Base-by-base conservation (phyloP, 2,329 filamentous ascomycete genomes). In the Coniochaeta hoffmannii region DNA sequence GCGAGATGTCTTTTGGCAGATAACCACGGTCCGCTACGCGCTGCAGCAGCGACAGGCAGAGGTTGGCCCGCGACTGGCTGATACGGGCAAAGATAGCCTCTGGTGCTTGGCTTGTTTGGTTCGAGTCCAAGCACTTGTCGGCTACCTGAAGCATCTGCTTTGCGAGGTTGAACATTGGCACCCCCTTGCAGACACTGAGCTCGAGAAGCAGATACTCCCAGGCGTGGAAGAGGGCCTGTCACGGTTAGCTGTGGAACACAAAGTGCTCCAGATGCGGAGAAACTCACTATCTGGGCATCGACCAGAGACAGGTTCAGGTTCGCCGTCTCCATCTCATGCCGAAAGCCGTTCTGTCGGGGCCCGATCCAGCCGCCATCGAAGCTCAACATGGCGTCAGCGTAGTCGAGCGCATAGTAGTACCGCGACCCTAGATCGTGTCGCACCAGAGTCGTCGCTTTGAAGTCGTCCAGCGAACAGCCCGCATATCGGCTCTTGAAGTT, bases 271-370 rank as follows among this genome's bases (percentile, higher is more conserved):
- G 4, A 31, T 51, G 24, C 14, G n/a, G 5, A 15, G 19, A 36
- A 17, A 75, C 86, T 72, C 76, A 89, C 86, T 61, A 94, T 86
- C 73, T 99, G 91, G 24, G 93, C 89, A 68, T 97, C 91, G 32
- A 99, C 90, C 32, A 96, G 77, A 24, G 92, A 96, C 53, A 99
- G 70, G 69, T 99, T 97, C 59, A 88, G 76, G 69, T 99, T 99
- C 41, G 93, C 94, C 58, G 85, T 85, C 64, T 86, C 82, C 71
- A 99, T 87, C 67, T 99, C 94, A 51, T 82, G 81, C 59, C 82
- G 80, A 71, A 96, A 96, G 0, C 92, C 92, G 63, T 87, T 81
- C 55, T 83, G 80, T 61, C 75, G 79, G 61, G 75, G 77, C 44
- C 87, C 87, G 54, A 75, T 75, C 94, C 94, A 99, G 36, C 86